Evolutionary conservation across 352 stramenopile species (phyloP).

Genomic region (Pythium insidiosum): DNA sequence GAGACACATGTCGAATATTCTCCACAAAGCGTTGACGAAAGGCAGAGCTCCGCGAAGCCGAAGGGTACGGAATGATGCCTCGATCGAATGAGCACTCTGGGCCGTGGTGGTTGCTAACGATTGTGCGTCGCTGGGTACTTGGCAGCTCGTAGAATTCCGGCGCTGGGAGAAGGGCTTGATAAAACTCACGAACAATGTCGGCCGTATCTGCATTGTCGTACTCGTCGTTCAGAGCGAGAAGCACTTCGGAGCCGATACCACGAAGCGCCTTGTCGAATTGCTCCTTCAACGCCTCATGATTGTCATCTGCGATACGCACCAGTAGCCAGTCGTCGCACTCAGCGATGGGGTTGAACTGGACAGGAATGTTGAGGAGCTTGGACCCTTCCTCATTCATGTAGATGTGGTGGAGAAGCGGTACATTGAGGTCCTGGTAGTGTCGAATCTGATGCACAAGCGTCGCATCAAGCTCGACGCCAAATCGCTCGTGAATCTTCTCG

Average conservation of each 20-base stretch:
- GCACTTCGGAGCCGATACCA: constrained; percentile 40
- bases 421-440: constrained; percentile 66
- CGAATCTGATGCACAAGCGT: constrained; percentile 59
- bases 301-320: constrained; percentile 53
- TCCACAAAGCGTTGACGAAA: too few relatives aligned
- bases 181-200: constrained; percentile 47
- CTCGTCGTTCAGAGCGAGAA: constrained; percentile 80
- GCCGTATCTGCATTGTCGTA: constrained; percentile 47
- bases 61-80: constrained; percentile 26
- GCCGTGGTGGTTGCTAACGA: constrained; percentile 77
- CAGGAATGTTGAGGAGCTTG: constrained; percentile 37
- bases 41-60: too few relatives aligned
- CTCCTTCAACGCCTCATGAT: constrained; percentile 17
- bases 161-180: constrained; percentile 45
- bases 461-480: constrained; percentile 34
- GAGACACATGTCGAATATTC: constrained; percentile 9
- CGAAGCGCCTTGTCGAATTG: constrained; percentile 32
- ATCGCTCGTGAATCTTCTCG: constrained; percentile 70
- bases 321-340: constrained; percentile 81
- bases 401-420: constrained; percentile 76
- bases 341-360: constrained; percentile 57
- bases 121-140: constrained; percentile 23
- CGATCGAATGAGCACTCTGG: constrained; percentile 49
- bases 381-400: constrained; percentile 82
- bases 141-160: constrained; percentile 52